Evolutionary conservation across 495 filamentous ascomycete species (phyloP).

Genomic region (Podospora pseudoanserina): DNA sequence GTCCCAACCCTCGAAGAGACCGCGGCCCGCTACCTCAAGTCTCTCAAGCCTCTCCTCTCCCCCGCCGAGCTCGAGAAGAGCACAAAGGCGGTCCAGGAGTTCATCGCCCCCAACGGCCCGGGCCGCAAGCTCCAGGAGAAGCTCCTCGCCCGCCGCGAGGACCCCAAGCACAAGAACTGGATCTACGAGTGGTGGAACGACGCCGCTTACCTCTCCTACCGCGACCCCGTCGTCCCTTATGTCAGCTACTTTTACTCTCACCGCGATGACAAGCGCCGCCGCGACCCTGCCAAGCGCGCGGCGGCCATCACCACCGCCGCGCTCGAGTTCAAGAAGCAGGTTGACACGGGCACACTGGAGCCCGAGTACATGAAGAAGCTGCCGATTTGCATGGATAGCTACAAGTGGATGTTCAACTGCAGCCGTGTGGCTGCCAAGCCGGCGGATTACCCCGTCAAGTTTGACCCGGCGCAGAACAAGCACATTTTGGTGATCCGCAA

Average conservation of each 20-base stretch:
- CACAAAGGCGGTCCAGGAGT: slow-evolving; percentile 76
- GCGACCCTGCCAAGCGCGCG: slow-evolving; percentile 86
- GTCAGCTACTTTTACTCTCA: slow-evolving; percentile 99
- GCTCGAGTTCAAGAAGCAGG: slow-evolving; percentile 90
- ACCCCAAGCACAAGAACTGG: slow-evolving; percentile 91
- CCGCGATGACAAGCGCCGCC: slow-evolving; percentile 83
- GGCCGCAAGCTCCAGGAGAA: slow-evolving; percentile 87
- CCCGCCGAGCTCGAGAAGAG: slow-evolving; percentile 69
- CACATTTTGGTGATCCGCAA: slow-evolving; percentile 88
- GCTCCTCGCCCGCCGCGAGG: slow-evolving; percentile 72
- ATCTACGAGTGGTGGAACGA: slow-evolving; percentile 97
- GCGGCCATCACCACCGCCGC: slow-evolving; percentile 81
- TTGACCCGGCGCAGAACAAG: slow-evolving; percentile 65
- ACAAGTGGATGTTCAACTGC: slow-evolving; percentile 98
- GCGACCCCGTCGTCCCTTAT: slow-evolving; percentile 95
- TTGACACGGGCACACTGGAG: slow-evolving; percentile 78
- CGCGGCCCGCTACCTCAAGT: slow-evolving; percentile 83
- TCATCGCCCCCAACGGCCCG: slow-evolving; percentile 74
- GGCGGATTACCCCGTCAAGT: slow-evolving; percentile 82
- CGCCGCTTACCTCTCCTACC: slow-evolving; percentile 83
- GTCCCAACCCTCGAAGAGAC: slow-evolving; percentile 95
- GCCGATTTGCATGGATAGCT: slow-evolving; percentile 94
- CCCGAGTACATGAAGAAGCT: slow-evolving; percentile 97
- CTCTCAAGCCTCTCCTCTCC: slow-evolving; percentile 77
- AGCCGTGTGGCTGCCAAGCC: slow-evolving; percentile 81